Base-by-base conservation (phyloP, 2,329 filamentous ascomycete genomes). In the Onygenales sp. region DNA sequence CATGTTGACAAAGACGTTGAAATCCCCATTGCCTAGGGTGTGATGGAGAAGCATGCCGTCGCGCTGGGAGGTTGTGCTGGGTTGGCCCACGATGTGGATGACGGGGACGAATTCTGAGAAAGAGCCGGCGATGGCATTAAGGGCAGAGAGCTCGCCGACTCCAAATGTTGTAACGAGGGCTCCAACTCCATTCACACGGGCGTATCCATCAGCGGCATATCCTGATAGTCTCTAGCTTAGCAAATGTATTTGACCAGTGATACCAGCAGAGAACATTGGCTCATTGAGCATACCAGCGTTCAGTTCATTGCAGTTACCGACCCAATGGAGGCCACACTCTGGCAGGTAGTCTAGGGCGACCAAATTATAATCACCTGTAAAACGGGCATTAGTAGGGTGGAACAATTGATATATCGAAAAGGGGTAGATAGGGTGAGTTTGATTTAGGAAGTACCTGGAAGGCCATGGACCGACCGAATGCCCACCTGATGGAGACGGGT, bases 201-300 rank as follows among this genome's bases (percentile, higher is more conserved):
- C 84, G 63, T 89, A 89, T 31, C 85, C 86, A 68, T 89, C 86
- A 17, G 86, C 84, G 33, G 86, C 85, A 63, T 88, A 88, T 31
- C 82, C 85, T 69, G 81, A 27, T 27, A 27, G 4, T 27, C 21
- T 3, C 21, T 4, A 27, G 21, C 21, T 27, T 27, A 27, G 21
- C 21, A 27, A 27, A 27, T 27, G 21, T 27, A 27, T 27, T 27
- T 27, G 21, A 27, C 21, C 21, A 27, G 17, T 17, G 17, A 17
- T 17, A 17, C 17, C 17, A 17, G 17, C 17, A 17, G 21, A 1
- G 47, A 14, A 14, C 13, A 42, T 40, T 13, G 17, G 36, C n/a
- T 32, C 21, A 9, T 55, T 36, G 33, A n/a, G 65, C 75, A 67
- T 62, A 82, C 83, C 82, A 45, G 85, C 85, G 65, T 88, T 88